Evolutionary conservation across 129 eudicot genomes (phyloP), one percentile per base, ranked within the genome.

Genomic region (Saposhnikovia divaricata): DNA sequence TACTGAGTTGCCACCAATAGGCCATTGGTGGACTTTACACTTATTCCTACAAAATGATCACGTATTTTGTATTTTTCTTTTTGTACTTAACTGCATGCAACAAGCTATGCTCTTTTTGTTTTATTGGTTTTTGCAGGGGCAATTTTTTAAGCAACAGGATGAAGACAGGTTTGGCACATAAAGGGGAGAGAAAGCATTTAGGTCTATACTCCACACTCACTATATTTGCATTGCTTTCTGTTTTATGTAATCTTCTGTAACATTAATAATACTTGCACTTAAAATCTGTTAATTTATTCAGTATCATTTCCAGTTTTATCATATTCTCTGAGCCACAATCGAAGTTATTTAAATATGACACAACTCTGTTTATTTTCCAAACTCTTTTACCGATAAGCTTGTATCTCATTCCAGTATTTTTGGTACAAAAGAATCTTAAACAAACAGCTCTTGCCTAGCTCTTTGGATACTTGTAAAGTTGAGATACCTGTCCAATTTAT

Each of bases 1-100:
- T 43, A 88, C 89, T 61, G 89, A 89, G 38, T 85, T 93, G 31
- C 98, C 97, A 48, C 93, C 97, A 40, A 91, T 97, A 76, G 97
- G 97, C 89, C 81, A 77, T 31, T 70, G 8, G 51, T 57, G 6
- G 43, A 63, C 81, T 63, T 4, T 15, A 34, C 61, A n/a, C n/a
- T 34, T 27, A 14, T 43, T 77, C 39, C 34, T 48, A 37, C 42
- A 38, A 53, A 48, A 13, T 78, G 77, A 53, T 31, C 34, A 31
- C 14, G 18, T 37, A 8, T 6, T 65, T 10, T 61, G 43, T 59
- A 13, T 16, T 25, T 42, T 23, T 77, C 63, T 57, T 38, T 21
- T 42, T 72, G 46, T 15, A 18, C 31, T 9, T 21, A 0, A 7
- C n/a, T 13, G 53, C 23, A 16, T 55, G 63, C 6, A 73, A 65